Conservation (phyloP, 345 rosid species). For the Melaleuca alternifolia region DNA sequence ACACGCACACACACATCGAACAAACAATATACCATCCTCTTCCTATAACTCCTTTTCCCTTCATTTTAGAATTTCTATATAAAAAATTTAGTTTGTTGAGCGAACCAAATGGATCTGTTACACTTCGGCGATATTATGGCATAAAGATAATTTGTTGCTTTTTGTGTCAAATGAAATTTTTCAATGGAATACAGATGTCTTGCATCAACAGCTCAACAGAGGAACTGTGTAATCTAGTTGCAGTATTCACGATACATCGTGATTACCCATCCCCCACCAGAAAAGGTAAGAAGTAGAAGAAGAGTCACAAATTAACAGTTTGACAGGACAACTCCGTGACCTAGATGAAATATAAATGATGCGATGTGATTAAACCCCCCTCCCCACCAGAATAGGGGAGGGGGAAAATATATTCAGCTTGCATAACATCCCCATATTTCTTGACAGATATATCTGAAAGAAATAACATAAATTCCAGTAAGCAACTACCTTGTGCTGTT, state of each 20-base stretch:
- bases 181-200: too few relatives aligned
- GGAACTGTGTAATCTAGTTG: neutral
- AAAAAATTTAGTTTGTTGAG: neutral
- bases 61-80: too few relatives aligned
- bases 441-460: neutral
- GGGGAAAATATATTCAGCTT: neutral
- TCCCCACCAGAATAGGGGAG: neutral
- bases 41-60: neutral
- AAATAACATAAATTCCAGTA: neutral
- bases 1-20: neutral
- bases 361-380: neutral
- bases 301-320: neutral
- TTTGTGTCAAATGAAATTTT: too few relatives aligned
- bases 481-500: neutral
- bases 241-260: neutral
- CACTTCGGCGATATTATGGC: neutral
- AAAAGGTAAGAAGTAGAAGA: neutral
- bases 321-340: neutral
- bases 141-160: neutral
- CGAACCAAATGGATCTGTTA: neutral
- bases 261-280: neutral
- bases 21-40: neutral
- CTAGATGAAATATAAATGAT: neutral
- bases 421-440: neutral
- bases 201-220: neutral